phyloP scores from a whole-genome alignment of 2,329 filamentous ascomycete species.

The Botryotinia globosa region DNA sequence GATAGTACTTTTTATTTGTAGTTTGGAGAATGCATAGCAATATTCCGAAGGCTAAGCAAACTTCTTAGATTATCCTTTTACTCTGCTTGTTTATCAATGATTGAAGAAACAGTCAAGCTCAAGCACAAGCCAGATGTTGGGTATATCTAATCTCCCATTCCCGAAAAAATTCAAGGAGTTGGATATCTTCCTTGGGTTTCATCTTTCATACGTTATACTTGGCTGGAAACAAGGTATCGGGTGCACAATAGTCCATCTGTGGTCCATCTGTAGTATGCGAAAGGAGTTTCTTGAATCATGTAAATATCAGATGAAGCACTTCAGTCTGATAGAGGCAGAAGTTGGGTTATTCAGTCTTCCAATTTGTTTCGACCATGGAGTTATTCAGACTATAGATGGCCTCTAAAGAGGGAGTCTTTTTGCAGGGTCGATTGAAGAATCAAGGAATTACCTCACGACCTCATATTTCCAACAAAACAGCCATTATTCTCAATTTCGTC shows the following conservation, averaged over 20 bases:
- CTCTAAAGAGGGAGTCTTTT: background rate
- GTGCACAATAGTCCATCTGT: background rate
- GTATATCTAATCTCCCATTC: background rate
- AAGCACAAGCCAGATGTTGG: background rate
- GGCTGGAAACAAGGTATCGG: accelerated
- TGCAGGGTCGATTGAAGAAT: background rate
- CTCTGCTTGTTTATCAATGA: background rate
- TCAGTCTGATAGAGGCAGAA: no score
- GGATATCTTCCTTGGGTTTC: background rate
- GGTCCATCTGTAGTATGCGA: background rate
- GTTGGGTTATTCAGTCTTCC: background rate
- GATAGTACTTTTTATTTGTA: background rate
- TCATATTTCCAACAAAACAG: background rate
- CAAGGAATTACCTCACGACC: background rate
- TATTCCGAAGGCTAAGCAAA: background rate
- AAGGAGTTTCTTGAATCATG: background rate
- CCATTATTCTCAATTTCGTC: background rate
- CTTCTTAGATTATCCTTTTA: background rate
- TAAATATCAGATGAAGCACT: no score
- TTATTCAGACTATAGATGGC: background rate
- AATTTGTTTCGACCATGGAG: background rate
- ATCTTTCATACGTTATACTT: background rate
- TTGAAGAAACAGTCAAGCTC: background rate
- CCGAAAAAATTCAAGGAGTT: background rate
- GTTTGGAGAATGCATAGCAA: background rate